A percentile compares a stretch with the other conserved stretches of the same genome.
Conservation (phyloP, 2,329 filamentous ascomycete genomes). For the Fonsecaea monophora region DNA sequence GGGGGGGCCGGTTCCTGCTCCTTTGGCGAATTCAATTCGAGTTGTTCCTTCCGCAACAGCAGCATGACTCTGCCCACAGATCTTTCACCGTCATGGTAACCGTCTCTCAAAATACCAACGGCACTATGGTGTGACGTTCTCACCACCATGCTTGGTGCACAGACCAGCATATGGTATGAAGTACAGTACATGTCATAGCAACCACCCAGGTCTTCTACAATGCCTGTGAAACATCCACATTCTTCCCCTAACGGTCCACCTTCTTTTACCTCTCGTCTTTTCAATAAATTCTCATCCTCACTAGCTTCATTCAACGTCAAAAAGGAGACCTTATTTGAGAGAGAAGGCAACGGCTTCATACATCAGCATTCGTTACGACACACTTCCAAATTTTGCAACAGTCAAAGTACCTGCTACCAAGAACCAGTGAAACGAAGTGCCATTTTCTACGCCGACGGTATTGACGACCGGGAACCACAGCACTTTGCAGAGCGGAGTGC, state of each 20-base stretch:
- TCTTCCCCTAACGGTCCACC: conserved; percentile 9
- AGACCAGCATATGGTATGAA: conserved; percentile 35
- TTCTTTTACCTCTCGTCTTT: conserved; percentile 22
- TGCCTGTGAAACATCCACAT: conserved; percentile 28
- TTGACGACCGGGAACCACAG: conserved; percentile 6
- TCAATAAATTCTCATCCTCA: conserved; percentile 22
- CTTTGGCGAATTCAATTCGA: not conserved
- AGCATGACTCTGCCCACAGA: not conserved
- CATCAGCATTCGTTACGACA: conserved; percentile 4
- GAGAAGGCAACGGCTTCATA: not conserved
- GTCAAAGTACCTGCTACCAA: not conserved
- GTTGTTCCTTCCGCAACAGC: conserved; percentile 22
- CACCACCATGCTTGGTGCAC: conserved; percentile 26
- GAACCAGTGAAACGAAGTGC: not conserved
- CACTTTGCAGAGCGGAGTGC: not conserved
- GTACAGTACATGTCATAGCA: conserved; percentile 39
- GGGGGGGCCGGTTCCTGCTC: conserved; percentile 1
- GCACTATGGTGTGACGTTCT: conserved; percentile 28
- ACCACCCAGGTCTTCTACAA: conserved; percentile 31
- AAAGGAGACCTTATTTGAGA: conserved; percentile 10
- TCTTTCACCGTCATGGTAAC: conserved; percentile 17
- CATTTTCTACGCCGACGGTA: conserved; percentile 5
- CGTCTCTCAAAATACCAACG: conserved; percentile 22
- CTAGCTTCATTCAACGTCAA: conserved; percentile 7
- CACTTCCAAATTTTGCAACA: conserved; percentile 1